Base-by-base conservation (phyloP, 768 basidiomycete genomes). In the Serpula lacrymans region DNA sequence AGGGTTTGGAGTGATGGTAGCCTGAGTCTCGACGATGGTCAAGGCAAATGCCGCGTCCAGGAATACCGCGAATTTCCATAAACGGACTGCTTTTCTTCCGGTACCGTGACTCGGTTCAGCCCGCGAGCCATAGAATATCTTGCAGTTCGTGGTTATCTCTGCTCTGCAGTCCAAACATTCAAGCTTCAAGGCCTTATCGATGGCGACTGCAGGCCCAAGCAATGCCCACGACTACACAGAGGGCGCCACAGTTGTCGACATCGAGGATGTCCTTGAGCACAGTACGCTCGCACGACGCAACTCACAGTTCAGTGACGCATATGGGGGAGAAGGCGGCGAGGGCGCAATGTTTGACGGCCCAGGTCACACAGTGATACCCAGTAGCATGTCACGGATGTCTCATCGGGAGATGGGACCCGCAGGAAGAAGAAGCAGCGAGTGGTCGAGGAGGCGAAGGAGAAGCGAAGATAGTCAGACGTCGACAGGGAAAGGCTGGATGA, bases 371-470 rank as follows among this genome's bases (percentile, higher is more conserved):
- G 78, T 73, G 20, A 79, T 87, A 51, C 88, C 88, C 0, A 88
- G 83, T 54, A 88, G 87, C 51, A 75, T 82, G 12, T 88, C 88
- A 6, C 72, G 82, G 41, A 91, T 92, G 88, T 77, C 83, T 12
- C 71, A 81, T 36, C 60, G 74, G 24, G 80, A 77, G 41, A 59
- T 55, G 11, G 47, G 53, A n/a, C 25, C 48, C 21, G 39, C 65
- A 9, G 64, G 65, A 18, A 70, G 82, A 43, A 80, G 76, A 54
- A 81, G 79, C 48, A 76, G 77, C 6, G 70, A 67, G 23, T 71
- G 74, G 71, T 67, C 74, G 23, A 63, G 68, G 31, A 62, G 57
- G 18, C 69, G 77, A 30, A 67, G 73, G 48, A 74, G 67, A 55
- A 80, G 83, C 44, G 59, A 59, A 37, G 82, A 72, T 52, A 71